These are phyloP conservation scores for Ceratobasidium sp. DNA, from an alignment of 1,284 basidiomycete genomes.

Conservation along the genomic window DNA sequence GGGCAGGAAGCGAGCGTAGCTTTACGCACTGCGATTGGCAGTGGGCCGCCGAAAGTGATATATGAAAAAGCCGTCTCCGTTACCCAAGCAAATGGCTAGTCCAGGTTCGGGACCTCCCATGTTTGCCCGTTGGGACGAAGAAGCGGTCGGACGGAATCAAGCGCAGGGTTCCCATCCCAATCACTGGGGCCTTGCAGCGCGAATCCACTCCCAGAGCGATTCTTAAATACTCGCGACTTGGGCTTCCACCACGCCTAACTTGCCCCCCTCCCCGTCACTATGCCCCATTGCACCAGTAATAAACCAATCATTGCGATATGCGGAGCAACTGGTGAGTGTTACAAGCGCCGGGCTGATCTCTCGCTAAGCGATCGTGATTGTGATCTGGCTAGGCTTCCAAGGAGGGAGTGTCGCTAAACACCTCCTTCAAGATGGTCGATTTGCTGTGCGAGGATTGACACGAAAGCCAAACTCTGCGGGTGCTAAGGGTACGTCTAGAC, in stretches of 20 bases:
- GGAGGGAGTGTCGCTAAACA: conserved; percentile 43
- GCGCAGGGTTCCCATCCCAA: conserved; percentile 2
- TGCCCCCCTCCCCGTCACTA: conserved; percentile 9
- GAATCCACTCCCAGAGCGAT: background rate
- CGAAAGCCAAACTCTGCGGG: conserved; percentile 43
- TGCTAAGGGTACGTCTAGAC: conserved; percentile 39
- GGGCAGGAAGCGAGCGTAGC: no score
- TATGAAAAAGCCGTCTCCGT: conserved; percentile 22
- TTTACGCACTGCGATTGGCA: background rate
- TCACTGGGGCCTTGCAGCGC: background rate
- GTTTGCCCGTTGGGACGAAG: conserved; percentile 5
- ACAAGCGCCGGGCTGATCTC: background rate
- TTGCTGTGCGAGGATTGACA: conserved; percentile 46
- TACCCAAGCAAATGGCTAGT: conserved; percentile 11
- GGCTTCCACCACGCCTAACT: background rate
- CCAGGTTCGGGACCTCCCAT: conserved; percentile 17
- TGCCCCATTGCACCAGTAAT: background rate
- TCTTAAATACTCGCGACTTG: conserved; percentile 22
- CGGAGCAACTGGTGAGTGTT: conserved; percentile 45
- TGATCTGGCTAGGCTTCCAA: conserved; percentile 40
- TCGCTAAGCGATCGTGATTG: background rate
- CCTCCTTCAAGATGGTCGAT: conserved; percentile 42
- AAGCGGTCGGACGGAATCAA: background rate
- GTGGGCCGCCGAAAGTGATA: background rate
- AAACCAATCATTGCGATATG: conserved; percentile 46